These are phyloP conservation scores for Urostyla sp. DNA, from an alignment of 73 alveolate genomes.

Conservation along the genomic window DNA sequence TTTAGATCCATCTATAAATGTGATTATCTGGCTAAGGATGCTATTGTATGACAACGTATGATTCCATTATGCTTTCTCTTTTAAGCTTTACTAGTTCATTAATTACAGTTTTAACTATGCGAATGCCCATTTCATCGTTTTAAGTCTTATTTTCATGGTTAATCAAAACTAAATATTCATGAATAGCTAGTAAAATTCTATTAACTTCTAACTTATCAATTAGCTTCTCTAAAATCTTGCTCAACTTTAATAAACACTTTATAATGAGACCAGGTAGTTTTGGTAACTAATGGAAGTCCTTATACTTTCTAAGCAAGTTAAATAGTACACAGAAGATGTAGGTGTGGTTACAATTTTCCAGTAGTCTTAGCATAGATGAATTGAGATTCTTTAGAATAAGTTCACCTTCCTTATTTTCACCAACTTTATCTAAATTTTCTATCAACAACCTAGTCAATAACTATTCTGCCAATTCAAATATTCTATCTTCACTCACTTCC, in stretches of 20 bases:
- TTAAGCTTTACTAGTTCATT: constrained; percentile 74
- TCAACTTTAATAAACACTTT: constrained; percentile 71
- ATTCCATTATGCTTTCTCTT: constrained; percentile 69
- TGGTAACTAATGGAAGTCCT: constrained; percentile 40
- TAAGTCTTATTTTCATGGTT: constrained; percentile 26
- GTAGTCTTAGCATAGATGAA: constrained; percentile 64
- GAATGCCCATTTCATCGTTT: constrained; percentile 75
- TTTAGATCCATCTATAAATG: constrained; percentile 72
- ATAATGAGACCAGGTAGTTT: constrained; percentile 72
- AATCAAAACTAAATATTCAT: constrained; percentile 65
- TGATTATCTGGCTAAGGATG: constrained; percentile 70
- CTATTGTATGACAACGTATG: constrained; percentile 55
- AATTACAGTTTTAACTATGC: constrained; percentile 77
- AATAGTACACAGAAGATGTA: constrained; percentile 58
- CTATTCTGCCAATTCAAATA: constrained; percentile 66
- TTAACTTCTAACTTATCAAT: constrained; percentile 67
- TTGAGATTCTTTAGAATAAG: constrained; percentile 66
- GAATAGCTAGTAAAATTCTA: constrained; percentile 69
- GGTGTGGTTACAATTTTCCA: constrained; percentile 70
- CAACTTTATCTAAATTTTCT: constrained; percentile 65
- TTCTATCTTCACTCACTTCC: constrained; percentile 50
- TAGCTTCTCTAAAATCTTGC: constrained; percentile 58
- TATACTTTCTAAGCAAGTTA: constrained; percentile 68
- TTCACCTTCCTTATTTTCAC: constrained; percentile 77
- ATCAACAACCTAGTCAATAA: constrained; percentile 63